phyloP scores from a whole-genome alignment of 345 rosid species.

The Angophora floribunda region DNA sequence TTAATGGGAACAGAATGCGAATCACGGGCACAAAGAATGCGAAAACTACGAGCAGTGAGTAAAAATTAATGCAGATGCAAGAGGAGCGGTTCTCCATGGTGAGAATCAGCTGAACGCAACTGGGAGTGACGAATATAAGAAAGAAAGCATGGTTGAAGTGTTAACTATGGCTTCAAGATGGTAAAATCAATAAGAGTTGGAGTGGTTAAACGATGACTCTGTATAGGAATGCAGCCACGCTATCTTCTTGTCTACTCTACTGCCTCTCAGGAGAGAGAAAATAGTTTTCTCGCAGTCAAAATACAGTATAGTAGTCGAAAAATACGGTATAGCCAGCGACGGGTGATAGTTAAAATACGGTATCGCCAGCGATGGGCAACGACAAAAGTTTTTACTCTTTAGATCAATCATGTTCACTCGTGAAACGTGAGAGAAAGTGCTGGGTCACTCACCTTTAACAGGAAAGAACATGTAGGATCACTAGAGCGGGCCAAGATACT shows the following conservation, averaged over 20 bases:
- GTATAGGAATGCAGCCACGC: background rate
- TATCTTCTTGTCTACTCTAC: background rate
- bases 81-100: background rate
- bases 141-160: background rate
- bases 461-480: background rate
- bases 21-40: background rate
- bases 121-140: background rate
- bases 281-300: background rate
- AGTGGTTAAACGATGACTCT: background rate
- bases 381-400: background rate
- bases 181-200: background rate
- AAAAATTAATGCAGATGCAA: background rate
- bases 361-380: background rate
- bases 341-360: too few species aligned
- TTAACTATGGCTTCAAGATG: background rate
- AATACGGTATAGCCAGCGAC: too few species aligned
- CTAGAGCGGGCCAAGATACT: background rate
- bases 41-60: background rate
- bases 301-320: background rate
- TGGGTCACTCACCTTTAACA: background rate
- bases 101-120: background rate
- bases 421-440: background rate
- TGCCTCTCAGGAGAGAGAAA: background rate
- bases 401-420: background rate
- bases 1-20: background rate